Conservation (phyloP, 257 asterid species). For the Coffea eugenioides region DNA sequence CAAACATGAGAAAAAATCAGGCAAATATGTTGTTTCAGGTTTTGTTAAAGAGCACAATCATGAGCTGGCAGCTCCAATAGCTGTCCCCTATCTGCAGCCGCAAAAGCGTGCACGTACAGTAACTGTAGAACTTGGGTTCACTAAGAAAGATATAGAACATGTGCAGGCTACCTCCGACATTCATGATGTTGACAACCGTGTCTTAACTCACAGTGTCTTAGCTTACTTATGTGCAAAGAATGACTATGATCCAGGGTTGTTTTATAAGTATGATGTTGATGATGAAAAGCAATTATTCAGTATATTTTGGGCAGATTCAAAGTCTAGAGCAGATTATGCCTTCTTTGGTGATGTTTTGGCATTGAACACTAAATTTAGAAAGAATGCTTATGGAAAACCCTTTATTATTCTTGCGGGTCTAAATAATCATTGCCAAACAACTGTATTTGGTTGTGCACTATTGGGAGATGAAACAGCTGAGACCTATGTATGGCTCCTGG, state of each 20-base stretch:
- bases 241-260: constrained; percentile 6
- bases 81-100: neutral
- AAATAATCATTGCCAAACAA: constrained; percentile 13
- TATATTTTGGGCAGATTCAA: constrained; percentile 6
- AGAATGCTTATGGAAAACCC: constrained; percentile 9
- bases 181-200: neutral
- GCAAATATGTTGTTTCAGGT: neutral
- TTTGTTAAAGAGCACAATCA: constrained; percentile 14
- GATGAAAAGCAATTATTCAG: constrained; percentile 5
- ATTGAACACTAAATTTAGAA: neutral
- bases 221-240: neutral
- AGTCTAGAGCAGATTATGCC: constrained; percentile 11
- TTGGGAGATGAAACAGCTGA: constrained; percentile 18
- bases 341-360: constrained; percentile 9
- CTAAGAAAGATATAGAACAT: neutral
- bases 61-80: neutral
- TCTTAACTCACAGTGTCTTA: neutral
- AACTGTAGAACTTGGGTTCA: neutral
- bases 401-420: neutral
- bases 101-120: neutral
- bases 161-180: neutral
- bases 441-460: constrained; percentile 22
- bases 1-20: neutral
- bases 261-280: neutral
- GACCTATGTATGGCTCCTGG: constrained; percentile 13